These are phyloP conservation scores for Lolium perenne DNA, from an alignment of 176 grass and related monocot species.

Conservation along the genomic window DNA sequence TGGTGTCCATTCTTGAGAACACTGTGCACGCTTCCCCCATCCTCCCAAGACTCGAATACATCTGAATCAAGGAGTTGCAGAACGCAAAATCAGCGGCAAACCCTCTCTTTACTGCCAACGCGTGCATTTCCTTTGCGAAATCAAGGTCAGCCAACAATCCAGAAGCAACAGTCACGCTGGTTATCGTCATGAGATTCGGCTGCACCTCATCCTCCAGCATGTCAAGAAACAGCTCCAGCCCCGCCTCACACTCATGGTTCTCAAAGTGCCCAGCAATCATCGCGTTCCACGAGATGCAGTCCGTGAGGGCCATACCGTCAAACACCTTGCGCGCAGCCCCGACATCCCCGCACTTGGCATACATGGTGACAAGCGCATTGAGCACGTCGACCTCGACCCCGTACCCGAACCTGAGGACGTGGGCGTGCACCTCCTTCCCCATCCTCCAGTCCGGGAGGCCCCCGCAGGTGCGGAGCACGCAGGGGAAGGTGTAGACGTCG, in stretches of 20 bases:
- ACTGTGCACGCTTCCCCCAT: slow-evolving; percentile 63
- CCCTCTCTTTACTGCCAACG: slow-evolving; percentile 71
- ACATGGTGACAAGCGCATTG: slow-evolving; percentile 89
- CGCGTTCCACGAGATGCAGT: slow-evolving; percentile 89
- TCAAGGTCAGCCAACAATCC: slow-evolving; percentile 42
- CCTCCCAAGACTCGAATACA: slow-evolving; percentile 68
- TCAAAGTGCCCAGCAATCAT: slow-evolving; percentile 88
- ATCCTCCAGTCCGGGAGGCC: slow-evolving; percentile 65
- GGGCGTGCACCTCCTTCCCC: slow-evolving; percentile 82
- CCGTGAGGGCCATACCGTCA: slow-evolving; percentile 62
- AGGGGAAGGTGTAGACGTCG: slow-evolving; percentile 87
- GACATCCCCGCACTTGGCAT: slow-evolving; percentile 72
- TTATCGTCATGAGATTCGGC: slow-evolving; percentile 76
- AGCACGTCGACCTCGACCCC: slow-evolving; percentile 61
- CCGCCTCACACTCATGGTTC: slow-evolving; percentile 57
- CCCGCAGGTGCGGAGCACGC: slow-evolving; percentile 76
- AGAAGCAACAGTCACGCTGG: slow-evolving; percentile 76
- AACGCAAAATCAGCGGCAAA: slow-evolving; percentile 67
- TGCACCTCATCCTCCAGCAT: slow-evolving; percentile 76
- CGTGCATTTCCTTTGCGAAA: slow-evolving; percentile 81
- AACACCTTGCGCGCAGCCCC: slow-evolving; percentile 71
- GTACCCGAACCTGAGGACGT: slow-evolving; percentile 75
- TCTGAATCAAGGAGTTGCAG: slow-evolving; percentile 84
- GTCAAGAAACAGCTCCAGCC: slow-evolving; percentile 68
- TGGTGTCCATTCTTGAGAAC: slow-evolving; percentile 71